These are phyloP conservation scores for Sonneratia alba DNA, from an alignment of 345 rosid genomes.

Conservation along the genomic window DNA sequence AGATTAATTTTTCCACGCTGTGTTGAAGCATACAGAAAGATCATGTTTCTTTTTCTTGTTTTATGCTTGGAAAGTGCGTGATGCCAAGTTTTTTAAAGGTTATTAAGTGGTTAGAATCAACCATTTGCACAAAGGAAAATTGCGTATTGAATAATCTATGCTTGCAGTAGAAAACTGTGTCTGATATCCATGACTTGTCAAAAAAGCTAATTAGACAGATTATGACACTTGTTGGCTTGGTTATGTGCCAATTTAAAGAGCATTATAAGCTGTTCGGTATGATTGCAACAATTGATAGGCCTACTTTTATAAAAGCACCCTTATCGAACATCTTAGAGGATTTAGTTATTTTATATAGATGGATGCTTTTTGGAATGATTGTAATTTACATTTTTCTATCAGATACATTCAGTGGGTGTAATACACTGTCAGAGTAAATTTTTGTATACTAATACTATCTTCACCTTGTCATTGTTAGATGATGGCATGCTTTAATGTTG, in stretches of 20 bases:
- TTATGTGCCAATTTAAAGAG: not conserved
- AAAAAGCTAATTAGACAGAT: not conserved
- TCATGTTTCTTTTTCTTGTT: not conserved
- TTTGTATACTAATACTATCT: too few species aligned
- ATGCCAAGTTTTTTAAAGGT: not conserved
- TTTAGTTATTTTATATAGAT: not conserved
- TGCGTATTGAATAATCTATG: not conserved
- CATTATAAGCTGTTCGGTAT: not conserved
- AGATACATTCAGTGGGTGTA: not conserved
- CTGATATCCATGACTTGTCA: not conserved
- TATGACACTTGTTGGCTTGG: not conserved
- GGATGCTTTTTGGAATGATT: not conserved
- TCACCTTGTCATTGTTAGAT: too few species aligned
- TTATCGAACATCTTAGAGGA: not conserved
- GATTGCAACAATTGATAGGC: not conserved
- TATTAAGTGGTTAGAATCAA: not conserved
- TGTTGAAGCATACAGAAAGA: not conserved
- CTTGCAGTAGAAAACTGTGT: not conserved
- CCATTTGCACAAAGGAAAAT: not conserved
- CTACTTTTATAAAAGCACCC: not conserved
- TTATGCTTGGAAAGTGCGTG: not conserved
- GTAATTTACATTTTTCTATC: too few species aligned
- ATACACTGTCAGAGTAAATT: not conserved
- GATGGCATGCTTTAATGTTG: too few species aligned
- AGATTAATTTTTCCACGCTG: not conserved